These are phyloP conservation scores for Saccharomycopsis babjevae DNA, from an alignment of 805 yeast genomes.

Conservation along the genomic window DNA sequence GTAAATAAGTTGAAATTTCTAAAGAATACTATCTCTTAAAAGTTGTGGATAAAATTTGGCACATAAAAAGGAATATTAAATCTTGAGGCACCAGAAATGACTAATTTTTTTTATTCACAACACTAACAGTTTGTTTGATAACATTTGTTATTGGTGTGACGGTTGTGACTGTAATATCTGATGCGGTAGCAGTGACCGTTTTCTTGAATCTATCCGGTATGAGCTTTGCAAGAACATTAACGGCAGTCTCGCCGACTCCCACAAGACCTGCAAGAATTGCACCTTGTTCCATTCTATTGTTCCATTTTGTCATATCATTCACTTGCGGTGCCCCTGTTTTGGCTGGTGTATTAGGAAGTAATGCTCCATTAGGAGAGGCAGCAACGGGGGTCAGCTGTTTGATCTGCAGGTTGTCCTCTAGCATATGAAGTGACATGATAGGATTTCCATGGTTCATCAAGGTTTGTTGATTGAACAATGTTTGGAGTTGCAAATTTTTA, in stretches of 20 bases:
- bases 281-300: constrained; percentile 1
- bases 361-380: not conserved
- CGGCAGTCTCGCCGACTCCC: constrained; percentile 4
- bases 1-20: too few species aligned
- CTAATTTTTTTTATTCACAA: not conserved
- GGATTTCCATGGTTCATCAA: not conserved
- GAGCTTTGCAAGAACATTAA: not conserved
- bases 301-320: not conserved
- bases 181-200: not conserved
- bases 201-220: constrained; percentile 3
- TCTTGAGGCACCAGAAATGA: not conserved
- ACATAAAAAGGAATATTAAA: not conserved
- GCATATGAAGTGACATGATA: not conserved
- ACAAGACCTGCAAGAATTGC: constrained; percentile 9
- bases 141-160: constrained; percentile 1
- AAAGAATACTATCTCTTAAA: too few species aligned
- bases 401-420: not conserved
- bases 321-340: not conserved
- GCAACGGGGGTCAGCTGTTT: not conserved
- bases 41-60: too few species aligned
- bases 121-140: not conserved
- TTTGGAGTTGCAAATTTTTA: not conserved
- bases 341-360: not conserved
- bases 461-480: not conserved
- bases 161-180: not conserved